Evolutionary conservation across 345 rosid genomes (phyloP).

Genomic region (Eucalyptus marginata): DNA sequence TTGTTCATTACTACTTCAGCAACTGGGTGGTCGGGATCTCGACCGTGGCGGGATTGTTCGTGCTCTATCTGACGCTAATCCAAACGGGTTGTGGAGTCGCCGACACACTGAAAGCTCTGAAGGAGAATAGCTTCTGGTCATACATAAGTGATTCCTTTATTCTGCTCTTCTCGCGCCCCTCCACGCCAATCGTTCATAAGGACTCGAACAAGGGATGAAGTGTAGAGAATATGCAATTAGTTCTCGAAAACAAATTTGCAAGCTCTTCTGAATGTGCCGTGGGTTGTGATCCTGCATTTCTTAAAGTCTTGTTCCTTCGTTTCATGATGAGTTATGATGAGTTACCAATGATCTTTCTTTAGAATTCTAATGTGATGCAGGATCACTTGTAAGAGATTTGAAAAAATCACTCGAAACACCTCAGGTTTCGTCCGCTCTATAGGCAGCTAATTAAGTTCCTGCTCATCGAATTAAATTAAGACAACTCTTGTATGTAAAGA

Average conservation of each 20-base stretch:
- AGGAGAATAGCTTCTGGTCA: not conserved
- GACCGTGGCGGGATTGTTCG: not conserved
- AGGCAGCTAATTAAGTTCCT: not conserved
- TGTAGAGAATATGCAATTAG: not conserved
- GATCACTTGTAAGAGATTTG: not conserved
- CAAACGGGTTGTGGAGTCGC: not conserved
- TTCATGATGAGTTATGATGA: not conserved
- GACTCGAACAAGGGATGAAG: not conserved
- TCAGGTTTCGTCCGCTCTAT: not conserved
- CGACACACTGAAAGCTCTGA: not conserved
- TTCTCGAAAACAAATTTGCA: not conserved
- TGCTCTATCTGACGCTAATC: slow-evolving; percentile 1
- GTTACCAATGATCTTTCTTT: not conserved
- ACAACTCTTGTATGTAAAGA: not conserved
- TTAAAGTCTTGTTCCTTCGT: not conserved
- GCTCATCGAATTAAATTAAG: not conserved
- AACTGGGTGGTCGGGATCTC: slow-evolving; percentile 9
- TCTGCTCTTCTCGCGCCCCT: not conserved
- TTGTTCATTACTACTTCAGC: slow-evolving; percentile 12
- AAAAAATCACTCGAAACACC: not conserved
- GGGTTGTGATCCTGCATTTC: not conserved
- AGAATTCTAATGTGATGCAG: not conserved
- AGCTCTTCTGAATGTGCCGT: not conserved
- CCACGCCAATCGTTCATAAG: not conserved
- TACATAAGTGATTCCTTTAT: not conserved